Evolutionary conservation across 2,329 filamentous ascomycete genomes (phyloP), one percentile per base, ranked within the genome.

Genomic region (Colletotrichum cereale): DNA sequence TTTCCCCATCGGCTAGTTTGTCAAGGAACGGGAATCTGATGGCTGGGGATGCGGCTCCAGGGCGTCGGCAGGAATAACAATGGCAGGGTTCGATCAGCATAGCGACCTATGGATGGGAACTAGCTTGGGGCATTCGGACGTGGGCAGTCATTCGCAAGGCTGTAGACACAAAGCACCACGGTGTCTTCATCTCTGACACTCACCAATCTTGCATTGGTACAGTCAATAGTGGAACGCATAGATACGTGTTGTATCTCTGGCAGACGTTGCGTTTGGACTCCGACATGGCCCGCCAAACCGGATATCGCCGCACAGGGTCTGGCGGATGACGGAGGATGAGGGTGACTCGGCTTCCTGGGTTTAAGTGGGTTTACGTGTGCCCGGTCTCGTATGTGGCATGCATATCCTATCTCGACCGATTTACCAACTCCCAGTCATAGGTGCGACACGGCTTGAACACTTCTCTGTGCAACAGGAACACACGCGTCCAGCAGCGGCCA

Each of bases 401-500:
- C 34, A 38, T 40, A 26, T 24, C 53, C 53, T 40, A 40, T 40
- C n/a, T 26, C 34, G 16, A 40, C 34, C 12, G 5, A 14, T 57
- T 40, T 24, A n/a, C 21, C 34, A 11, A n/a, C 26, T n/a, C 53
- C 34, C 5, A 10, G 21, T 38, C 53, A 56, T 38, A 56, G 29
- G 31, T 8, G 53, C n/a, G 34, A 40, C 34, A 57, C 38, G n/a
- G 14, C 34, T 57, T 57, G 14, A 57, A 40, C 1, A 14, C n/a
- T 38, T 26, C 6, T n/a, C n/a, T 40, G 53, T 57, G 53, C 34
- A 57, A 55, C 61, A 63, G 26, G 26, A 44, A 24, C 31, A 55
- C 48, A 34, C 61, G 48, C 36, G 26, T 55, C 10, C 61, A 38
- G 24, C 11, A 29, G 38, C 29, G 26, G 56, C 56, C 21, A 21